These are phyloP conservation scores for Apophysomyces variabilis DNA, from an alignment of 371 early-diverging fungal genomes.

Conservation along the genomic window DNA sequence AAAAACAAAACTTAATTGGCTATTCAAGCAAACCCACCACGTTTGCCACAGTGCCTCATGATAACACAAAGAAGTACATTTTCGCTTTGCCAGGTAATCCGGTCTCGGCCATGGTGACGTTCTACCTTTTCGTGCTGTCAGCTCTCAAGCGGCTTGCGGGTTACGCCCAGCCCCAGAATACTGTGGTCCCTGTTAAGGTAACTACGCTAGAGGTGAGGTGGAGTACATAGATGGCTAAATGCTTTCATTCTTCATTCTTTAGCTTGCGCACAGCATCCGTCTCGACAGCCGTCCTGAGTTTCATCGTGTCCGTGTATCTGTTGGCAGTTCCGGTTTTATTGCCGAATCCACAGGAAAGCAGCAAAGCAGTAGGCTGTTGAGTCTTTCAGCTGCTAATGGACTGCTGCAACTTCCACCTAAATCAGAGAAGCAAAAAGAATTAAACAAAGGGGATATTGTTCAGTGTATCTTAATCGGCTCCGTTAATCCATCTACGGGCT, in stretches of 20 bases:
- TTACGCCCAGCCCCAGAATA: conserved; percentile 41
- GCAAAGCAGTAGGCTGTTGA: conserved; percentile 81
- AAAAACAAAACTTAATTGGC: neutral
- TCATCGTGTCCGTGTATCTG: conserved; percentile 66
- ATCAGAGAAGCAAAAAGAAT: conserved; percentile 27
- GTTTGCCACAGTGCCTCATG: conserved; percentile 75
- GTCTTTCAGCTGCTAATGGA: conserved; percentile 82
- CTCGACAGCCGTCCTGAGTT: conserved; percentile 90
- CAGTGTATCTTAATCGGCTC: conserved; percentile 42
- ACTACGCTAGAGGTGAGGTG: conserved; percentile 29
- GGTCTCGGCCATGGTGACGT: conserved; percentile 88
- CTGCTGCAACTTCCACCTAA: conserved; percentile 67
- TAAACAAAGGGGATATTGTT: conserved; percentile 30
- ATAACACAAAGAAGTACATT: conserved; percentile 56
- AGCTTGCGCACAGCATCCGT: conserved; percentile 55
- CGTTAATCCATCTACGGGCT: conserved; percentile 9
- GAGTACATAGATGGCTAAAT: neutral
- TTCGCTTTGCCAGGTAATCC: conserved; percentile 96
- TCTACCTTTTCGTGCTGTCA: conserved; percentile 88
- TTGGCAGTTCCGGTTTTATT: conserved; percentile 32
- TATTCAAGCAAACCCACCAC: conserved; percentile 84
- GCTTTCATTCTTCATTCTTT: neutral
- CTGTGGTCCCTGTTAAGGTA: conserved; percentile 69
- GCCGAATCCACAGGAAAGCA: conserved; percentile 78
- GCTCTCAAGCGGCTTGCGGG: conserved; percentile 81